Evolutionary conservation across 2,329 filamentous ascomycete species (phyloP).

Genomic region (Alternaria ventricosa): DNA sequence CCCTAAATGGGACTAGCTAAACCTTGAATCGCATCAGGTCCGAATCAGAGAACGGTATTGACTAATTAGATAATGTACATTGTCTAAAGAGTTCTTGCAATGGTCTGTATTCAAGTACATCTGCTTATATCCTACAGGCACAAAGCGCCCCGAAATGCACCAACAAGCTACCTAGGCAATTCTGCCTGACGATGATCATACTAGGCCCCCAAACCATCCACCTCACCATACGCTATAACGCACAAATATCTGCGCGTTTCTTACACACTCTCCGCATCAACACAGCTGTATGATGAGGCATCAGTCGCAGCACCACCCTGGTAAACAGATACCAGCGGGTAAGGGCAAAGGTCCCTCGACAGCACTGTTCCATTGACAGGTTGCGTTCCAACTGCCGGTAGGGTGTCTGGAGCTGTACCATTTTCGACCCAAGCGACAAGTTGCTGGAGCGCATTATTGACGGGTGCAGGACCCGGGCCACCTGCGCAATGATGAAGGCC

Average conservation of each 20-base stretch:
- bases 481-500: background rate
- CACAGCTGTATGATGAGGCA: background rate
- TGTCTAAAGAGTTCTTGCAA: background rate
- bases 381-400: background rate
- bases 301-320: background rate
- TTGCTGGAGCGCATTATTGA: background rate
- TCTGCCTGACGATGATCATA: background rate
- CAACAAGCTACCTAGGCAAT: background rate
- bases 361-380: background rate
- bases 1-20: background rate
- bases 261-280: background rate
- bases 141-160: background rate
- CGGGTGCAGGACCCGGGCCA: background rate
- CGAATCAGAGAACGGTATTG: background rate
- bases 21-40: background rate
- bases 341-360: background rate
- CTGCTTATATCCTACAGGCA: background rate
- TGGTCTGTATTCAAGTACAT: background rate
- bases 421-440: background rate
- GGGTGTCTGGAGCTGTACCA: background rate
- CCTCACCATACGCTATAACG: background rate
- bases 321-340: background rate
- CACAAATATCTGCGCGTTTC: background rate
- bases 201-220: fast-evolving
- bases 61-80: background rate